Percentiles rank a stretch among this genome's conserved stretches.
Evolutionary conservation across 1,139 yeast genomes (phyloP).

Genomic region (Debaryomycetaceae sp.): DNA sequence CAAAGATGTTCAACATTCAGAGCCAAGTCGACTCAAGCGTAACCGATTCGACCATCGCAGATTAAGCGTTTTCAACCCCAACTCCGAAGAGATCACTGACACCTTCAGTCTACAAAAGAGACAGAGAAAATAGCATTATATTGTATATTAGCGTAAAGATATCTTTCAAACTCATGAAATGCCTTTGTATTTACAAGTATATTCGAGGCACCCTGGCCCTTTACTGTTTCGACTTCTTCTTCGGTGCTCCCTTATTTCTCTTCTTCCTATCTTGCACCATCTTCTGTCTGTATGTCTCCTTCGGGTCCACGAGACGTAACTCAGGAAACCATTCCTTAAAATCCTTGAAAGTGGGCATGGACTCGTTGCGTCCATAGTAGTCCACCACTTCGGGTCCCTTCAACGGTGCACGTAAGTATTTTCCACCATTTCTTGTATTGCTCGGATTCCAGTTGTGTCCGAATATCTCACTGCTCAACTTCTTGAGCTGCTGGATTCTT

Average conservation of each 20-base stretch:
- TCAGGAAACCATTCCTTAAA: constrained; percentile 56
- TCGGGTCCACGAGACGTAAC: constrained; percentile 63
- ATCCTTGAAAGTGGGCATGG: constrained; percentile 60
- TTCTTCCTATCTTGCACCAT: constrained; percentile 70
- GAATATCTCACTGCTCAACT: constrained; percentile 30
- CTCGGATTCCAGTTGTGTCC: constrained; percentile 57
- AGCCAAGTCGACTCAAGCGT: constrained; percentile 8
- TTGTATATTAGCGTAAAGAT: constrained; percentile 3
- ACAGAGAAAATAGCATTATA: constrained; percentile 7
- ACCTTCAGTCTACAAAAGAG: constrained; percentile 23
- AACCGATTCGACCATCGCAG: constrained; percentile 9
- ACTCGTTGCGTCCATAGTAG: constrained; percentile 73
- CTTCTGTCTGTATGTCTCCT: constrained; percentile 65
- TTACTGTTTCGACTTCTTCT: constrained; percentile 48
- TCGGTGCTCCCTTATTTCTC: constrained; percentile 93
- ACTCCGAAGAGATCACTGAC: constrained; percentile 26
- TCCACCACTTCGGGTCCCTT: constrained; percentile 70
- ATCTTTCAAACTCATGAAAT: not conserved
- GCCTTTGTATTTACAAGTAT: not conserved
- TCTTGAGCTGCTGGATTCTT: constrained; percentile 27
- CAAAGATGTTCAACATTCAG: constrained; percentile 10
- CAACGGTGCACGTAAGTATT: constrained; percentile 67
- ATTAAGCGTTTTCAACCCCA: constrained; percentile 5
- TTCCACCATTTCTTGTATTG: constrained; percentile 69
- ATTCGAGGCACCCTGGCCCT: not conserved